phyloP scores from a whole-genome alignment of 1,284 basidiomycete species.

The Cryptococcus hybrid region DNA sequence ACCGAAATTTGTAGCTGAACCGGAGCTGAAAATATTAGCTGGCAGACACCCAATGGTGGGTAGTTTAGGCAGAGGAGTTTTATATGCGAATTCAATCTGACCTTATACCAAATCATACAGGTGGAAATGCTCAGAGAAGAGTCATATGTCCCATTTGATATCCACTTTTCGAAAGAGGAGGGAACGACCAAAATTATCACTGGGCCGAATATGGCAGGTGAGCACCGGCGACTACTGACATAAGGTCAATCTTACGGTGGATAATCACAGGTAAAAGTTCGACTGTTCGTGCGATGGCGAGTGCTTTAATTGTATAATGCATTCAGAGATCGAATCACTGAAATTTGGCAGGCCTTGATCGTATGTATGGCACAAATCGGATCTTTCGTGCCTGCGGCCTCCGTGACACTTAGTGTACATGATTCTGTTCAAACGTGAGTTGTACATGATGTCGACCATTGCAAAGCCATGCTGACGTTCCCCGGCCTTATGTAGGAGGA shows the following conservation, averaged over 20 bases:
- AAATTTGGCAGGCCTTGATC: slow-evolving; percentile 28
- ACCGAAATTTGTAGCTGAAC: slow-evolving; percentile 65
- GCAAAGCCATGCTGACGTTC: not conserved
- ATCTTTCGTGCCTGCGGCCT: slow-evolving; percentile 62
- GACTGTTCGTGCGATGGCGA: slow-evolving; percentile 41
- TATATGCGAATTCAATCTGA: too few relatives aligned
- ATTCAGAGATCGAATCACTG: not conserved
- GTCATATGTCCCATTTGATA: slow-evolving; percentile 69
- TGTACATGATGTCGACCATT: slow-evolving; percentile 13
- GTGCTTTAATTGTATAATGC: not conserved
- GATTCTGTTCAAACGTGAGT: slow-evolving; percentile 87
- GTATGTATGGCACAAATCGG: slow-evolving; percentile 57
- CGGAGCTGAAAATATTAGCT: slow-evolving; percentile 47
- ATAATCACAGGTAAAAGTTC: slow-evolving; percentile 40
- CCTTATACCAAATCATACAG: too few relatives aligned
- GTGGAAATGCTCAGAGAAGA: slow-evolving; percentile 65
- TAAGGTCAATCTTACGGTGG: not conserved
- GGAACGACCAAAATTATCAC: slow-evolving; percentile 38
- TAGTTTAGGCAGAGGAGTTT: too few relatives aligned
- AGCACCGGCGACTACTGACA: slow-evolving; percentile 7
- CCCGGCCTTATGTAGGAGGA: slow-evolving; percentile 20
- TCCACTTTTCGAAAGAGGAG: slow-evolving; percentile 46
- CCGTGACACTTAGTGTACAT: slow-evolving; percentile 69
- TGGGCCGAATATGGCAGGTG: slow-evolving; percentile 54
- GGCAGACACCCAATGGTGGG: slow-evolving; percentile 67